phyloP scores from a whole-genome alignment of 345 rosid genomes.

The Eucalyptus victrix region DNA sequence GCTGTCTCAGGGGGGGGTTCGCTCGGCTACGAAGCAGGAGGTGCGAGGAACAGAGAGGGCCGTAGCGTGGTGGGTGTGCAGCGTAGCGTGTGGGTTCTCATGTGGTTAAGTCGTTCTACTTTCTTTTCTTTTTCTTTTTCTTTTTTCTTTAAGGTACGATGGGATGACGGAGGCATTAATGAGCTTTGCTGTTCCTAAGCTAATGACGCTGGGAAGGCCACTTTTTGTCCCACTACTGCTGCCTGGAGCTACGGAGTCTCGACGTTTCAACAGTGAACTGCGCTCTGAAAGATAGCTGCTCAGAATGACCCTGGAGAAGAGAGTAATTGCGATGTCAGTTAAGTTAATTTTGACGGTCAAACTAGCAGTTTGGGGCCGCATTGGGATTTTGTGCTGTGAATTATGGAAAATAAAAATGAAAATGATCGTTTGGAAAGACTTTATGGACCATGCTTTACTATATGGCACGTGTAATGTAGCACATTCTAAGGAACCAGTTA shows the following conservation, averaged over 20 bases:
- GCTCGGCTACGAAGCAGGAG: not conserved
- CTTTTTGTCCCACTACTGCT: not conserved
- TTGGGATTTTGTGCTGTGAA: not conserved
- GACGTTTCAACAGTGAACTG: not conserved
- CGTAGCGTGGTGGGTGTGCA: not conserved
- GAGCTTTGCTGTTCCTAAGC: not conserved
- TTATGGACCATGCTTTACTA: not conserved
- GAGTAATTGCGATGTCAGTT: not conserved
- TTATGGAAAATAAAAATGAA: not conserved
- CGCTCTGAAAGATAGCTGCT: not conserved
- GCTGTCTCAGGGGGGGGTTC: not conserved
- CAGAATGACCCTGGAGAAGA: not conserved
- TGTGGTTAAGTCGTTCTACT: not conserved
- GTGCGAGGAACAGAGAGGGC: not conserved
- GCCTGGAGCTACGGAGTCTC: not conserved
- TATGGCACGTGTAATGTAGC: not conserved
- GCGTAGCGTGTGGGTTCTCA: not conserved
- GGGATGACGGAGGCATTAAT: not conserved
- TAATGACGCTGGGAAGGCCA: not conserved
- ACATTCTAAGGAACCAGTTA: not conserved
- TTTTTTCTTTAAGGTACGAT: not conserved
- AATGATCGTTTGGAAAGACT: not conserved
- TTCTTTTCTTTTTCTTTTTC: accelerated
- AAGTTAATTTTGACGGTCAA: not conserved
- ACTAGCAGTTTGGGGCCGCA: not conserved